phyloP scores from a whole-genome alignment of 2,329 filamentous ascomycete species.

The Aspergillus unguis region DNA sequence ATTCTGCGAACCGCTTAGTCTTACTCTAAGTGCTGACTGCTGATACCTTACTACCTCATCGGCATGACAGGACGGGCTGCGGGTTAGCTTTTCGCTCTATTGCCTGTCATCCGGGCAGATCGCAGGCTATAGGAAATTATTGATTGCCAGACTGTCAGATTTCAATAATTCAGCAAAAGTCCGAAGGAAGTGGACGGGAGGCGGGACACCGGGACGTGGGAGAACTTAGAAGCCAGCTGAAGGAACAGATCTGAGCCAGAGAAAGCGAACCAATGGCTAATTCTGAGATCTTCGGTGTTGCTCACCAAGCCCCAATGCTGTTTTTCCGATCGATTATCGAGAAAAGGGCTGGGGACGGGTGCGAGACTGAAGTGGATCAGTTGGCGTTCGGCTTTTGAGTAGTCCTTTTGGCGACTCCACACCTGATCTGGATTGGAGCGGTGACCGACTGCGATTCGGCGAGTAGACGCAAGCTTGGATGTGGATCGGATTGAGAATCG shows the following conservation, averaged over 20 bases:
- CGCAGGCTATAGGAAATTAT: no score
- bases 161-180: conserved; percentile 11
- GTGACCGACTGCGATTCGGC: conserved; percentile 14
- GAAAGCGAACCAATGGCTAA: conserved; percentile 10
- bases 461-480: conserved; percentile 15
- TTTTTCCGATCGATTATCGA: background rate
- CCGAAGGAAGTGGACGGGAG: conserved; percentile 1
- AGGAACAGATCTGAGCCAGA: conserved; percentile 6
- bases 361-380: background rate
- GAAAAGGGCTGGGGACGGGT: background rate
- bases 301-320: background rate
- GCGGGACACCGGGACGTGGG: background rate
- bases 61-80: background rate
- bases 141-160: background rate
- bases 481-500: conserved; percentile 16
- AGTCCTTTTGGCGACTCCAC: conserved; percentile 16
- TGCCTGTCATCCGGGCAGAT: conserved; percentile 1
- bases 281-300: background rate
- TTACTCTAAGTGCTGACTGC: background rate
- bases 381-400: background rate
- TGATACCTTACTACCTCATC: background rate
- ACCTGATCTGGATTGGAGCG: conserved; percentile 15
- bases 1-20: background rate
- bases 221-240: background rate
- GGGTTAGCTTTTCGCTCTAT: background rate